A percentile compares a stretch with the other conserved stretches of the same genome.
These are phyloP conservation scores for Penicillium pancosmium DNA, from an alignment of 495 filamentous ascomycete genomes.

Conservation along the genomic window DNA sequence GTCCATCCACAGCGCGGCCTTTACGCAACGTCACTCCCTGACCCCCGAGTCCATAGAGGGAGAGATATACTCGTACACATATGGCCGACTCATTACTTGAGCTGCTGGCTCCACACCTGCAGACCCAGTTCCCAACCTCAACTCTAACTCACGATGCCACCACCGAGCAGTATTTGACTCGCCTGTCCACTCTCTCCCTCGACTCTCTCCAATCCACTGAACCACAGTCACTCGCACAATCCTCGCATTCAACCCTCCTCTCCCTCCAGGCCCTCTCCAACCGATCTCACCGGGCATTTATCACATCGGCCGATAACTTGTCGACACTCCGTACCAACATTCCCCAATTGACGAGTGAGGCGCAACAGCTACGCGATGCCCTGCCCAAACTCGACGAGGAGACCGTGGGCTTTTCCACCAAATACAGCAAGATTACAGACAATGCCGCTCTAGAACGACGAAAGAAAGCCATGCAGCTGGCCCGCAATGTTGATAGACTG, in stretches of 20 bases:
- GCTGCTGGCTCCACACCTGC: constrained; percentile 67
- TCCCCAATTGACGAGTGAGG: constrained; percentile 65
- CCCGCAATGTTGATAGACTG: constrained; percentile 84
- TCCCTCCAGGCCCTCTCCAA: constrained; percentile 89
- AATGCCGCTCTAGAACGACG: constrained; percentile 76
- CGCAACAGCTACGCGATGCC: constrained; percentile 64
- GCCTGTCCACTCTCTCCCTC: constrained; percentile 77
- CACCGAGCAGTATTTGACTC: constrained; percentile 70
- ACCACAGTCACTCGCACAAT: constrained; percentile 75
- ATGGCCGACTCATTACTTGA: constrained; percentile 78
- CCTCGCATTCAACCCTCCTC: constrained; percentile 78
- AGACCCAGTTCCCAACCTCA: constrained; percentile 23
- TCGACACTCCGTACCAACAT: constrained; percentile 68
- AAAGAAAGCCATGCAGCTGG: constrained; percentile 81
- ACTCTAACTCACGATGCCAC: constrained; percentile 43
- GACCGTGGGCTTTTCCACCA: constrained; percentile 77
- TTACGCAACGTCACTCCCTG: constrained; percentile 20
- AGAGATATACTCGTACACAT: neutral
- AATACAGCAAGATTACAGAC: constrained; percentile 73
- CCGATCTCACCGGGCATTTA: constrained; percentile 86
- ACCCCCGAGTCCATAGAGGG: constrained; percentile 1
- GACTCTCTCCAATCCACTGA: constrained; percentile 72
- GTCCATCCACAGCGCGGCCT: constrained; percentile 24
- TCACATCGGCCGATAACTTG: constrained; percentile 77
- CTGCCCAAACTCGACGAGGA: constrained; percentile 81